Evolutionary conservation across 2,329 filamentous ascomycete species (phyloP), one percentile per base, ranked within the genome.

Genomic region (Clarireedia homoeocarpa): DNA sequence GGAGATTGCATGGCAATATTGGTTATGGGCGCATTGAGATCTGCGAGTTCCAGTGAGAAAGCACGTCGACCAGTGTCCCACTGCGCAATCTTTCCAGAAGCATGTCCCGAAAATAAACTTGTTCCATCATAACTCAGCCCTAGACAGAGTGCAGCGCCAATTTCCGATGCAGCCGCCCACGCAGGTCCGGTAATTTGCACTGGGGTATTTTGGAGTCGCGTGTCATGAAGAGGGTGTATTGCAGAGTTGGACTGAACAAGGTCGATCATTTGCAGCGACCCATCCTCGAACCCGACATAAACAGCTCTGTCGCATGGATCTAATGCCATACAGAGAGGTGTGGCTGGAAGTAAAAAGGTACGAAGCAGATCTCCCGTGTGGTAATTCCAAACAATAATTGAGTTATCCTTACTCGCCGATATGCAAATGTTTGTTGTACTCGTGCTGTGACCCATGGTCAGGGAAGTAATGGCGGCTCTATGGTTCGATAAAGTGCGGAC

Each of bases 321-420:
- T 4, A 97, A 75, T 7, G 82, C 75, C 36, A 92, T 70, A 64
- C 86, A 91, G 30, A 86, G 76, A 15, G 91, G 89, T 17, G 80
- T 75, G n/a, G 79, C 77, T 2, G 88, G 83, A 56, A 97, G 82
- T 42, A 97, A 78, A 61, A 95, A 83, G 4, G 91, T 97, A 45
- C 91, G 83, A 56, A 97, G 74, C 10, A 86, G 77, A 58, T 83
- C 81, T 40, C 89, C 89, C 0, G 83, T 88, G 59, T 85, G 83
- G 69, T 95, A 95, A 72, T 97, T 91, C 94, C 94, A 99, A 58
- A 95, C 78, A 65, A 96, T 85, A 64, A 89, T 89, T 6, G 89
- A 94, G 72, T 89, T 91, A 73, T 97, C 94, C 64, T 82, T 84
- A 62, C 89, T 89, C 6, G 85, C 83, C 3, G 92, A 95, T 20